These are phyloP conservation scores for Iodosphaeria phyllophila DNA, from an alignment of 2,329 filamentous ascomycete genomes.

Conservation along the genomic window DNA sequence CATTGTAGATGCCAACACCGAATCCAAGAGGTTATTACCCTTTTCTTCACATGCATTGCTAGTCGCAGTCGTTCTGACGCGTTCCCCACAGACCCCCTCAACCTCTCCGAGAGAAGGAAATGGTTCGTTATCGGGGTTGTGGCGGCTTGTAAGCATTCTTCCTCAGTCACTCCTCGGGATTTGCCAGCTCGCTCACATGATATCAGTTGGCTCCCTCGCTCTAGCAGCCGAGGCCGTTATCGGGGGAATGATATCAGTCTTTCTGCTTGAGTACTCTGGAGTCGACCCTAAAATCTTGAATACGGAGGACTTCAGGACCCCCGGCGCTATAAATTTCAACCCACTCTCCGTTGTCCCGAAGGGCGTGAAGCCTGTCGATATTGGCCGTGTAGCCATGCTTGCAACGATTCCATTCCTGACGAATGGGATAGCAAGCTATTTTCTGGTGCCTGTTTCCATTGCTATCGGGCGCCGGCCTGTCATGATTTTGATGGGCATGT, in stretches of 20 bases:
- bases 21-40: no score
- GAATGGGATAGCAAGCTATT: constrained; percentile 16
- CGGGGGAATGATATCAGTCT: constrained; percentile 14
- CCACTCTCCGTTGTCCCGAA: constrained; percentile 12
- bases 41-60: no score
- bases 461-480: constrained; percentile 17
- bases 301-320: constrained; percentile 10
- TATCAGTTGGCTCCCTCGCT: constrained; percentile 10
- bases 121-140: constrained; percentile 12
- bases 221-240: constrained; percentile 12
- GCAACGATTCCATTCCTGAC: constrained; percentile 16
- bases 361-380: constrained; percentile 10
- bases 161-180: constrained; percentile 1
- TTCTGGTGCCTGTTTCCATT: constrained; percentile 19
- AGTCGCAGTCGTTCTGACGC: not conserved
- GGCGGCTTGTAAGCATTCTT: constrained; percentile 11
- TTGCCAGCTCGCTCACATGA: not conserved
- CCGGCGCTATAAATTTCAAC: constrained; percentile 4
- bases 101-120: constrained; percentile 13
- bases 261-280: constrained; percentile 16
- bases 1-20: no score
- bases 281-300: constrained; percentile 12
- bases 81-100: constrained; percentile 11
- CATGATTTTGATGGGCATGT: constrained; percentile 13
- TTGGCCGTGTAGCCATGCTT: constrained; percentile 13